Conservation (phyloP, 768 basidiomycete genomes). For the Tulasnella sp. region DNA sequence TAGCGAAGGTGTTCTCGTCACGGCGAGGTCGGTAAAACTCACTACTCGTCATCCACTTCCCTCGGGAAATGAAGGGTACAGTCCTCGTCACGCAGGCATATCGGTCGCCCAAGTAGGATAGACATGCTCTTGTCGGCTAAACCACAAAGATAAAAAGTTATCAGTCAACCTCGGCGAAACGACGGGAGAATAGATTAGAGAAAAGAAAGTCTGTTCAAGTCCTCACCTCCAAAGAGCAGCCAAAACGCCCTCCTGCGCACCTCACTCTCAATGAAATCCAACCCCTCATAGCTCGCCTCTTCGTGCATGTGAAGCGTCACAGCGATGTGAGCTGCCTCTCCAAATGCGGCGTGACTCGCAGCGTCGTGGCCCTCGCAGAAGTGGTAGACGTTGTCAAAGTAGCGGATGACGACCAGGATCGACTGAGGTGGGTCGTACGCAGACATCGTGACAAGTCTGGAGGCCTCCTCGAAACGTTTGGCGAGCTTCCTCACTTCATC, state of each 20-base stretch:
- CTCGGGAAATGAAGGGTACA: constrained; percentile 87
- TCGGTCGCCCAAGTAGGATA: constrained; percentile 79
- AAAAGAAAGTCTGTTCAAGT: constrained; percentile 40
- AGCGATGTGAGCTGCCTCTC: constrained; percentile 83
- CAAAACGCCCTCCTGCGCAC: constrained; percentile 86
- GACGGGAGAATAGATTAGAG: constrained; percentile 30
- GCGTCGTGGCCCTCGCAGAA: constrained; percentile 88
- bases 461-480: constrained; percentile 78
- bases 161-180: constrained; percentile 5
- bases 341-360: constrained; percentile 84
- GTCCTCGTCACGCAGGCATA: constrained; percentile 86
- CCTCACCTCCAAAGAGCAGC: constrained; percentile 80
- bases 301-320: constrained; percentile 84
- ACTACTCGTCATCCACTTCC: constrained; percentile 90
- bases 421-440: constrained; percentile 84
- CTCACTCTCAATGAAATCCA: constrained; percentile 87
- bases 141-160: constrained; percentile 27
- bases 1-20: constrained; percentile 35
- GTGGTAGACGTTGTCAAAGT: constrained; percentile 85
- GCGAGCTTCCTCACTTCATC: constrained; percentile 83
- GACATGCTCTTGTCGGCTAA: constrained; percentile 90
- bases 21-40: constrained; percentile 45
- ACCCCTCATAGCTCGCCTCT: constrained; percentile 76
- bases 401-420: constrained; percentile 84
- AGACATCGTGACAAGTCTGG: constrained; percentile 75